Evolutionary conservation across 1,139 yeast genomes (phyloP), one percentile per base, ranked within the genome.

Genomic region (Protomyces lactucae-debilis): DNA sequence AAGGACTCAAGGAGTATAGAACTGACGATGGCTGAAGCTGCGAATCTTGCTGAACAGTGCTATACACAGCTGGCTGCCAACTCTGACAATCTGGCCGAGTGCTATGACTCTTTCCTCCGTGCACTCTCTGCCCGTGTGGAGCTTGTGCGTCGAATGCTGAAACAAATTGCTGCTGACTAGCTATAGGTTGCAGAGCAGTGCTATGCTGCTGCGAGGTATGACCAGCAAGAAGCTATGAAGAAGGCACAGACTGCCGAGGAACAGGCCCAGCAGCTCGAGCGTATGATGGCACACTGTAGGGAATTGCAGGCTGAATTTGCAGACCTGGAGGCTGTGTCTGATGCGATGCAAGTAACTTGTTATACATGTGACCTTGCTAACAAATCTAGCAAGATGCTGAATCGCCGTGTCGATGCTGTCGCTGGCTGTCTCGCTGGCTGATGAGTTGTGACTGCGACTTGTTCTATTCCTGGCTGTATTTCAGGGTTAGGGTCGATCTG

Each of bases 291-390:
- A 9, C 54, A 60, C 16, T 60, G 64, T 10, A 25, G 39, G 28
- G 64, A 60, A 2, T 51, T 60, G n/a, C 59, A 54, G 48, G 36
- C 32, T 3, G 64, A 60, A 23, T 60, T 60, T 25, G 32, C 32
- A 37, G 48, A 40, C 8, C 39, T 60, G 10, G 25, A 40, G 32
- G 45, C 25, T 18, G 32, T 60, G 25, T 45, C 57, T 10, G 35
- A 28, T 4, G 48, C 25, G 37, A 39, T 60, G 64, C 54, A 54
- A 35, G 59, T 36, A 18, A n/a, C n/a, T n/a, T n/a, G n/a, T n/a
- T n/a, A n/a, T n/a, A n/a, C n/a, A n/a, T n/a, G n/a, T 3, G n/a
- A 12, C 14, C 3, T 6, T 10, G 43, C 43, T 37, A 2, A 37
- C 43, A 3, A 3, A 2, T 37, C 4, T 43, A 43, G 48, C 21